A percentile compares a stretch with the other conserved stretches of the same genome.
phyloP scores from a whole-genome alignment of 2,329 filamentous ascomycete genomes.

The Fusarium nygamai region DNA sequence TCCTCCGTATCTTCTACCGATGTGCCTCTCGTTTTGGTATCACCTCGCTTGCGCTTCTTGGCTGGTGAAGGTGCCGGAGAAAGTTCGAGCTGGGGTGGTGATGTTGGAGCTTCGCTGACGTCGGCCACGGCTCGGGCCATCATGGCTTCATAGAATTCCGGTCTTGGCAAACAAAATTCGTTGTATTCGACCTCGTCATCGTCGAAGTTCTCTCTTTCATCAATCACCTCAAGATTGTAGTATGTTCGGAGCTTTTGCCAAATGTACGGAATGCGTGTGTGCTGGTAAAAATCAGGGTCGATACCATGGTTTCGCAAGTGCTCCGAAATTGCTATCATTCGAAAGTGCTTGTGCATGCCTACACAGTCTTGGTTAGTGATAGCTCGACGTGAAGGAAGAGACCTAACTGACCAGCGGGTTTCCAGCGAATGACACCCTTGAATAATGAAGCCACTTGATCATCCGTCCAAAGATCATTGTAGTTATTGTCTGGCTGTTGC shows the following conservation, averaged over 20 bases:
- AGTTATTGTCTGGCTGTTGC: conserved; percentile 36
- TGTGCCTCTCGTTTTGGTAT: conserved; percentile 52
- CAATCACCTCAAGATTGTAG: conserved; percentile 86
- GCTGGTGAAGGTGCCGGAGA: conserved; percentile 45
- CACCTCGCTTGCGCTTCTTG: conserved; percentile 59
- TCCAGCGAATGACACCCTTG: conserved; percentile 93
- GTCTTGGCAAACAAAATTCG: conserved; percentile 70
- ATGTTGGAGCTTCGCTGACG: conserved; percentile 58
- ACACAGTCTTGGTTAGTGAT: conserved; percentile 16
- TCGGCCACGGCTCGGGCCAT: conserved; percentile 56
- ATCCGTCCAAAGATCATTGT: conserved; percentile 86
- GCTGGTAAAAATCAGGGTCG: conserved; percentile 73
- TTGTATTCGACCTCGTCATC: conserved; percentile 69
- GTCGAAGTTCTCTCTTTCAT: conserved; percentile 81
- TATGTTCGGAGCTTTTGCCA: conserved; percentile 87
- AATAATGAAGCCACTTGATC: conserved; percentile 94
- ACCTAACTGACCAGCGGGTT: conserved; percentile 79
- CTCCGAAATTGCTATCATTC: conserved; percentile 86
- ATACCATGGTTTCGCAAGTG: conserved; percentile 83
- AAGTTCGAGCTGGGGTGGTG: conserved; percentile 58
- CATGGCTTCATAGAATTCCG: conserved; percentile 59
- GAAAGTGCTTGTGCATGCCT: conserved; percentile 95
- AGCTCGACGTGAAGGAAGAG: neutral
- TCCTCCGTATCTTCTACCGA: conserved; percentile 62
- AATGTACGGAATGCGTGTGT: conserved; percentile 90